These are phyloP conservation scores for Capsicum rhomboideum DNA, from an alignment of 257 asterid genomes.

Conservation along the genomic window DNA sequence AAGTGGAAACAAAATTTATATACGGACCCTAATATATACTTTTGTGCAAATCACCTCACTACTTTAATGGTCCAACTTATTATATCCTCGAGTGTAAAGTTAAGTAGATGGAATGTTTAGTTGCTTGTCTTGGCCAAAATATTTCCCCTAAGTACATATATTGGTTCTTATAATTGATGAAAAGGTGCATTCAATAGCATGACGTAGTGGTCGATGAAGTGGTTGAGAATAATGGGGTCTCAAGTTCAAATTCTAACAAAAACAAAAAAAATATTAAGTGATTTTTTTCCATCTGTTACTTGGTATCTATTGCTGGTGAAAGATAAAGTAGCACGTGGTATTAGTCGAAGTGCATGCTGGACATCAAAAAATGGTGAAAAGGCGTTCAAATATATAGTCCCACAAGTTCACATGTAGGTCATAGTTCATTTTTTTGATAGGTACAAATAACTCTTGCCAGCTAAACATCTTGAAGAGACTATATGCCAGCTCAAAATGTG, in stretches of 20 bases:
- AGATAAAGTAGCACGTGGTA: no score
- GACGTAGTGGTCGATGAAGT: no score
- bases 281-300: no score
- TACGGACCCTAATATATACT: no score
- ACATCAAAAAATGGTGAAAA: no score
- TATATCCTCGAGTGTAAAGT: not conserved
- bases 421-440: not conserved
- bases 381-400: not conserved
- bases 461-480: not conserved
- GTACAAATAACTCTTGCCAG: not conserved
- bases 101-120: not conserved
- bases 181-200: not conserved
- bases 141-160: not conserved
- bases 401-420: not conserved
- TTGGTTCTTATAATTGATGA: not conserved
- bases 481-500: slow-evolving; percentile 1
- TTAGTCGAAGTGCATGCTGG: no score
- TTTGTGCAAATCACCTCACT: not conserved
- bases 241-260: no score
- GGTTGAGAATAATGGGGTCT: no score
- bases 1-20: not conserved
- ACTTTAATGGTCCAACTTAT: not conserved
- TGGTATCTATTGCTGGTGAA: no score
- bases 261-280: no score
- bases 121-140: not conserved